phyloP scores from a whole-genome alignment of 176 grass and related monocot genomes.

The Raddia distichophylla region DNA sequence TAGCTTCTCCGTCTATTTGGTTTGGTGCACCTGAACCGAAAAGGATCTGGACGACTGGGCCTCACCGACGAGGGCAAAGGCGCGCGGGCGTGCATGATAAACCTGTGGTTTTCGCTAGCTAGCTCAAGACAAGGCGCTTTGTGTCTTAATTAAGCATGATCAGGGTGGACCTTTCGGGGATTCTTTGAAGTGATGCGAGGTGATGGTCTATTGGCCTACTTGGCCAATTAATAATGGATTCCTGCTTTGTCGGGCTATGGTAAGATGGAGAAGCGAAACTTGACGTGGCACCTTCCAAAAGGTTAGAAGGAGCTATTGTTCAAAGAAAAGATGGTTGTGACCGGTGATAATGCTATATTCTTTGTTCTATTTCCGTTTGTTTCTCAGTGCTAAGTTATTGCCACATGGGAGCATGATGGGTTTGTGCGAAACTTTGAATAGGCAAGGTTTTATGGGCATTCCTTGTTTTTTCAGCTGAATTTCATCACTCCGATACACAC shows the following conservation, averaged over 20 bases:
- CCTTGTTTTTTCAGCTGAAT: too few relatives aligned
- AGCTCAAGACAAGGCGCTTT: not conserved
- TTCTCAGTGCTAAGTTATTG: not conserved
- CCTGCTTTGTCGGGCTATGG: slow-evolving; percentile 2
- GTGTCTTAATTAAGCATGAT: slow-evolving; percentile 31
- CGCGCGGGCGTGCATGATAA: not conserved
- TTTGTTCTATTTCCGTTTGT: too few relatives aligned
- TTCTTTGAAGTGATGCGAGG: slow-evolving; percentile 31
- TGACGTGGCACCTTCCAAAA: slow-evolving; percentile 28
- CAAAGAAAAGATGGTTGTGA: not conserved
- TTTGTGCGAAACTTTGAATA: not conserved
- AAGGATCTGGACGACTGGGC: not conserved
- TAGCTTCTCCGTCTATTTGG: not conserved
- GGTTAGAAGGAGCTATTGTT: not conserved
- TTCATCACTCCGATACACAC: too few relatives aligned
- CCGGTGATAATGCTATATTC: too few relatives aligned
- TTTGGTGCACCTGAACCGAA: not conserved
- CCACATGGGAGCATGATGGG: not conserved
- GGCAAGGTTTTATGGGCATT: not conserved
- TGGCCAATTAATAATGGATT: not conserved
- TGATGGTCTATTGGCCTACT: not conserved
- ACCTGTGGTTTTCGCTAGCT: not conserved
- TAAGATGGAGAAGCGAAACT: not conserved
- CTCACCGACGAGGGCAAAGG: not conserved
- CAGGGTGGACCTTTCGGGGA: slow-evolving; percentile 18